These are phyloP conservation scores for Mucuna pruriens DNA, from an alignment of 306 rosid species.

Conservation along the genomic window DNA sequence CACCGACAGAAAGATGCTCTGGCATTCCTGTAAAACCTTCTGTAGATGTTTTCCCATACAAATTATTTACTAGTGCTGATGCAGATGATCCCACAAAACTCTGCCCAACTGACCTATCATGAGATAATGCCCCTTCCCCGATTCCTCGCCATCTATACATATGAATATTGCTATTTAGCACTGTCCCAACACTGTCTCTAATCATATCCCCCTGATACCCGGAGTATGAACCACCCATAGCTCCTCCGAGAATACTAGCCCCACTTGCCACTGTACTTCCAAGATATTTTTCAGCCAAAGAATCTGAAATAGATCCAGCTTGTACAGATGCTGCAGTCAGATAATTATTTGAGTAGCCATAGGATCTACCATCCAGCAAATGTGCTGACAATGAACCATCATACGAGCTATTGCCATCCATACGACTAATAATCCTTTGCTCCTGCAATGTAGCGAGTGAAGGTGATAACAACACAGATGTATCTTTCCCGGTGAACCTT, in stretches of 20 bases:
- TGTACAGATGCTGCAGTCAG: slow-evolving; percentile 41
- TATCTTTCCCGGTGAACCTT: slow-evolving; percentile 39
- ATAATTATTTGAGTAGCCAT: slow-evolving; percentile 47
- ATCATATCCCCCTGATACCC: slow-evolving; percentile 44
- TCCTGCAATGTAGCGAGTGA: slow-evolving; percentile 45
- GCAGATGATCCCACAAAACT: slow-evolving; percentile 42
- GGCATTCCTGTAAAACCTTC: slow-evolving; percentile 44
- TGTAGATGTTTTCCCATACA: slow-evolving; percentile 42
- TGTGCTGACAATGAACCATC: slow-evolving; percentile 39
- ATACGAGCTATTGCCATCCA: slow-evolving; percentile 50
- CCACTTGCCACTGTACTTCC: slow-evolving; percentile 38
- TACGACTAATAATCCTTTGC: slow-evolving; percentile 43
- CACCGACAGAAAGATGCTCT: slow-evolving; percentile 37
- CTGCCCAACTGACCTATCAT: slow-evolving; percentile 48
- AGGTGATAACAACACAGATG: slow-evolving; percentile 35
- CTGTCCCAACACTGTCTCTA: slow-evolving; percentile 43
- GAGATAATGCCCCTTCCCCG: slow-evolving; percentile 44
- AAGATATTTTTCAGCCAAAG: slow-evolving; percentile 40
- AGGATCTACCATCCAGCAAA: slow-evolving; percentile 38
- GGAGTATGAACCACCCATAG: slow-evolving; percentile 39
- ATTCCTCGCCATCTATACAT: slow-evolving; percentile 51
- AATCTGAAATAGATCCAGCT: slow-evolving; percentile 44
- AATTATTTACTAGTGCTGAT: slow-evolving; percentile 36
- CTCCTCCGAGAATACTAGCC: slow-evolving; percentile 27
- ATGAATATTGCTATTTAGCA: slow-evolving; percentile 33